Evolutionary conservation across 192 early-diverging fungal species (phyloP).

Genomic region (Linderina pennispora): DNA sequence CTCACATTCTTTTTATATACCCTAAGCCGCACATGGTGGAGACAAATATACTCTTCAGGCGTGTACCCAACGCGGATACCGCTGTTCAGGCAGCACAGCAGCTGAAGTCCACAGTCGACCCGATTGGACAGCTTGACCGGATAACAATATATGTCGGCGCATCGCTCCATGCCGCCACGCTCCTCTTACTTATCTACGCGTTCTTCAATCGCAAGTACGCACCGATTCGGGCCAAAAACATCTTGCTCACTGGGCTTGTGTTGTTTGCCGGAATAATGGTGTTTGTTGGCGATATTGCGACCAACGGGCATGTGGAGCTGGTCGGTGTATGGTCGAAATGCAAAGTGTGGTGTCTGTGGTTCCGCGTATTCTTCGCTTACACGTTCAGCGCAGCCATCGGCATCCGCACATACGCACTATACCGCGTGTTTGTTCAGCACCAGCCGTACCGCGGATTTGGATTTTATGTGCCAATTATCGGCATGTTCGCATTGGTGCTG

Average conservation of each 20-base stretch:
- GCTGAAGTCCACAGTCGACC: constrained; percentile 12
- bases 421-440: constrained; percentile 40
- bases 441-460: constrained; percentile 32
- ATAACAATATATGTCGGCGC: constrained; percentile 6
- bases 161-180: constrained; percentile 15
- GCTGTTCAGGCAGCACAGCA: no score
- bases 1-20: no score
- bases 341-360: constrained; percentile 40
- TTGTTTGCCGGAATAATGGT: constrained; percentile 27
- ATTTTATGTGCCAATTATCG: neutral
- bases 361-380: constrained; percentile 26
- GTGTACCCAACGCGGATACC: no score
- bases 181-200: constrained; percentile 21
- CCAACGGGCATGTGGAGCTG: constrained; percentile 32
- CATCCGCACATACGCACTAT: constrained; percentile 31
- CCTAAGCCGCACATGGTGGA: no score
- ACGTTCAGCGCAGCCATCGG: constrained; percentile 19
- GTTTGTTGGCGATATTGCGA: constrained; percentile 30
- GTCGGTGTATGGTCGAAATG: constrained; percentile 21
- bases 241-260: constrained; percentile 22
- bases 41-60: no score
- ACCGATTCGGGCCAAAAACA: constrained; percentile 40
- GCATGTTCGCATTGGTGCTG: constrained; percentile 11
- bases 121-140: constrained; percentile 11
- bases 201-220: constrained; percentile 37